Evolutionary conservation across 2,329 filamentous ascomycete genomes (phyloP).

Genomic region (Lizonia empirigonia): DNA sequence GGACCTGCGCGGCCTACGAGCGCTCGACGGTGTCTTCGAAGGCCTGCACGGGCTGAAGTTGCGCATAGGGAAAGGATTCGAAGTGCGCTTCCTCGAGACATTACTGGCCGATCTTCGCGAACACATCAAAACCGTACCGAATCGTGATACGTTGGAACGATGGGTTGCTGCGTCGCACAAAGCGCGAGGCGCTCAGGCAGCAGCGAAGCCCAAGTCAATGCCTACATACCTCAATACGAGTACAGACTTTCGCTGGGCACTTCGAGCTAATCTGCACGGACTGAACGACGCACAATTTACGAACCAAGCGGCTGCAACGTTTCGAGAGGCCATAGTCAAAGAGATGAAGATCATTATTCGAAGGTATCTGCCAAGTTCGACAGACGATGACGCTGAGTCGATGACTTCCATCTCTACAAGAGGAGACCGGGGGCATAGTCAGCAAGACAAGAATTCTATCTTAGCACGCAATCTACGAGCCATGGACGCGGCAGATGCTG

Average conservation of each 20-base stretch:
- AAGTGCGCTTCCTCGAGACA: slow-evolving; percentile 76
- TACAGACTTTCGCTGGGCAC: slow-evolving; percentile 70
- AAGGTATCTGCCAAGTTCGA: slow-evolving; percentile 85
- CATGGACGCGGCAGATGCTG: slow-evolving; percentile 81
- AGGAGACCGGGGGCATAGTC: slow-evolving; percentile 67
- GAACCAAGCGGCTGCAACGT: slow-evolving; percentile 78
- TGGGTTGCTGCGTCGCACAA: slow-evolving; percentile 82
- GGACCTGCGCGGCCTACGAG: slow-evolving; percentile 77
- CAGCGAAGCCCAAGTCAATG: slow-evolving; percentile 67
- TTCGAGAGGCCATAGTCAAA: slow-evolving; percentile 80
- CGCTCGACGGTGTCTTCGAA: slow-evolving; percentile 77
- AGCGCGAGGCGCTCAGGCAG: slow-evolving; percentile 68
- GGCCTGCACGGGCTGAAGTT: slow-evolving; percentile 78
- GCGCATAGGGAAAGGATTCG: slow-evolving; percentile 85
- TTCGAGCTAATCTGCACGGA: slow-evolving; percentile 75
- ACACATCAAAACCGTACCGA: slow-evolving; percentile 77
- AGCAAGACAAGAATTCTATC: slow-evolving; percentile 88
- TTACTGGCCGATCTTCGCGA: slow-evolving; percentile 78
- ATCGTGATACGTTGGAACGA: slow-evolving; percentile 75
- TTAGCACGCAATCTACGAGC: slow-evolving; percentile 86
- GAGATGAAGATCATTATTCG: slow-evolving; percentile 88
- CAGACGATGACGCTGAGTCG: slow-evolving; percentile 90
- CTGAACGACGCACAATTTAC: slow-evolving; percentile 83
- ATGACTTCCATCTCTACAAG: slow-evolving; percentile 84
- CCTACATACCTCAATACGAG: slow-evolving; percentile 80